These are phyloP conservation scores for Hyphochytrium catenoides DNA, from an alignment of 352 stramenopile genomes.

Conservation along the genomic window DNA sequence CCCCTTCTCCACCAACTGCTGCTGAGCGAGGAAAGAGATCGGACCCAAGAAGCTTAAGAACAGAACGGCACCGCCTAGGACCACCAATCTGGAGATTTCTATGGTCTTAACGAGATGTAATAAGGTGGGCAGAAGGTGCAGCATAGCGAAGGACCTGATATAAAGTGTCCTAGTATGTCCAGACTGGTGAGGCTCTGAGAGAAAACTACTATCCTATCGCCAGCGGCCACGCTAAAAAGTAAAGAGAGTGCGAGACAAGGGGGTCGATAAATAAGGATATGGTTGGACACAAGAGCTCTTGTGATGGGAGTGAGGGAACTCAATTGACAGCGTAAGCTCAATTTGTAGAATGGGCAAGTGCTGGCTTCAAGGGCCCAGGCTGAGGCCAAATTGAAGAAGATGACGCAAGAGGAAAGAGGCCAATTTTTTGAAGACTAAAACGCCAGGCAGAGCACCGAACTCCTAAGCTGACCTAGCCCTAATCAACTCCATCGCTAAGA, in stretches of 20 bases:
- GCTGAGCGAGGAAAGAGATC: neutral
- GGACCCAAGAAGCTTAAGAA: conserved; percentile 6
- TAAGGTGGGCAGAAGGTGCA: neutral
- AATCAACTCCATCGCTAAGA: too few relatives aligned
- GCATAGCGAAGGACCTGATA: conserved; percentile 9
- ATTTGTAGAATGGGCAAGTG: neutral
- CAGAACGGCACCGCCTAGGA: neutral
- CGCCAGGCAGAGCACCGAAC: too few relatives aligned
- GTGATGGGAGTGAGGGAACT: too few relatives aligned
- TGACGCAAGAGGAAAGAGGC: conserved; percentile 19
- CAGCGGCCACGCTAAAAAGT: conserved; percentile 59
- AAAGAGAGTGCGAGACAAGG: conserved; percentile 38
- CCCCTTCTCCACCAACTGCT: conserved; percentile 6
- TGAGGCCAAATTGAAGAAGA: conserved; percentile 21
- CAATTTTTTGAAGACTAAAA: too few relatives aligned
- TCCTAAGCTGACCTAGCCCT: too few relatives aligned
- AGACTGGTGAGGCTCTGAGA: conserved; percentile 64
- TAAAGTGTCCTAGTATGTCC: conserved; percentile 42
- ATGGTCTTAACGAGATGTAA: neutral
- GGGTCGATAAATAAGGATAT: conserved; percentile 3
- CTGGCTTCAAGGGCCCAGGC: conserved; percentile 6
- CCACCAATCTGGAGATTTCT: neutral
- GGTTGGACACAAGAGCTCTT: too few relatives aligned
- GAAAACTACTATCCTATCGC: conserved; percentile 62
- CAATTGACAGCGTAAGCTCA: neutral